Conservation (phyloP, 768 basidiomycete species). For the Boletus tylopilopsis region DNA sequence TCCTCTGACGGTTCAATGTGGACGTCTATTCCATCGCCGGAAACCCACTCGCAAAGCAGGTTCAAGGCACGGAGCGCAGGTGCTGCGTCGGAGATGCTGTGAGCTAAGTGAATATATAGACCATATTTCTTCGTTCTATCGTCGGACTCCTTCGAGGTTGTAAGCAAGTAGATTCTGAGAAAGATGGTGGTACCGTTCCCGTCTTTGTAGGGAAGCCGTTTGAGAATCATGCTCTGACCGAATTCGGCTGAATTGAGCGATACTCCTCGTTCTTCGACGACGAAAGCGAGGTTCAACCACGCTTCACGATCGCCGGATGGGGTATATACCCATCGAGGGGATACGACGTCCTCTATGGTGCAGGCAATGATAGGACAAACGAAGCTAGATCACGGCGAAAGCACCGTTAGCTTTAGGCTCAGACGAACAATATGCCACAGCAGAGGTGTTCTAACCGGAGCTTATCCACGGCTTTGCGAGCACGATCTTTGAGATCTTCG, state of each 20-base stretch:
- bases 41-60: conserved; percentile 22
- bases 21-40: conserved; percentile 7
- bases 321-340: conserved; percentile 20
- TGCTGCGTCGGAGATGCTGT: conserved; percentile 21
- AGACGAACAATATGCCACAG: too few relatives aligned
- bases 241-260: conserved; percentile 18
- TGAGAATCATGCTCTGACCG: conserved; percentile 11
- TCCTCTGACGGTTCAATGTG: conserved; percentile 1
- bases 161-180: conserved; percentile 9
- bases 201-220: conserved; percentile 21
- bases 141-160: conserved; percentile 1
- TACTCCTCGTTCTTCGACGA: conserved; percentile 8
- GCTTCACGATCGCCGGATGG: conserved; percentile 20
- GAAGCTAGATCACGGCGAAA: conserved; percentile 2
- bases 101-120: conserved; percentile 23
- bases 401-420: too few relatives aligned
- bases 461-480: conserved; percentile 14
- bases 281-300: conserved; percentile 21
- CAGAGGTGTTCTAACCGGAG: conserved; percentile 9
- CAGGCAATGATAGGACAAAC: too few relatives aligned
- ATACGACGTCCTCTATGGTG: conserved; percentile 8
- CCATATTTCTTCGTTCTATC: conserved; percentile 8
- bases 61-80: conserved; percentile 20
- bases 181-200: background rate
- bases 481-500: conserved; percentile 7